Evolutionary conservation across 176 grass and related monocot genomes (phyloP), one percentile per base, ranked within the genome.

Genomic region (Avena sativa): DNA sequence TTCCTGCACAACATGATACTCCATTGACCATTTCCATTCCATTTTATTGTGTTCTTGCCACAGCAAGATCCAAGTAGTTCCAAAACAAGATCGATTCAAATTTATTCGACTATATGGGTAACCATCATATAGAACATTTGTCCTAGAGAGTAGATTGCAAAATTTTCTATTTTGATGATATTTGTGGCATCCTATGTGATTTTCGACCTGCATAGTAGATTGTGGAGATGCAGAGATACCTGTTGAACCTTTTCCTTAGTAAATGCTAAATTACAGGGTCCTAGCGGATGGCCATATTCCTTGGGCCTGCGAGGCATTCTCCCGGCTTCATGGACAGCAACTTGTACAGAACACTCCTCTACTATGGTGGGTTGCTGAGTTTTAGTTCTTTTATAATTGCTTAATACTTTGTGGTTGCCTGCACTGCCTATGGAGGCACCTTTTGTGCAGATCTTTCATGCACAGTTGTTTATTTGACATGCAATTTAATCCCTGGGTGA

Each of bases 221-320:
- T 73, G 40, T 9, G 40, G 40, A 12, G 40, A 57, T 60, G 21
- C 30, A 43, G 20, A 21, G 59, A 38, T 40, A 80, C 46, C 15
- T 50, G 74, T 64, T 80, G 76, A 43, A 57, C 76, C 11, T 20
- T 78, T 80, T 26, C 79, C 46, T 79, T 83, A 64, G 82, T 71
- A 26, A 69, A 69, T 23, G 65, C 2, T 71, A 83, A 81, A 85
- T 89, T 88, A 30, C 75, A 99, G 97, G 73, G 94, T 99, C 67
- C 82, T 99, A 79, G 97, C 97, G 7, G 97, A 99, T 92, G 94
- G 94, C 36, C 97, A 96, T 87, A 89, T 99, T 63, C 94, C 97
- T 79, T 99, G 97, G 94, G 92, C 97, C 50, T 96, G 92, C 13
- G 92, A 97, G 86, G 94, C 94, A 72, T 99, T 96, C 59, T 93